phyloP scores from a whole-genome alignment of 2,329 filamentous ascomycete genomes.

The Massarina eburnea region DNA sequence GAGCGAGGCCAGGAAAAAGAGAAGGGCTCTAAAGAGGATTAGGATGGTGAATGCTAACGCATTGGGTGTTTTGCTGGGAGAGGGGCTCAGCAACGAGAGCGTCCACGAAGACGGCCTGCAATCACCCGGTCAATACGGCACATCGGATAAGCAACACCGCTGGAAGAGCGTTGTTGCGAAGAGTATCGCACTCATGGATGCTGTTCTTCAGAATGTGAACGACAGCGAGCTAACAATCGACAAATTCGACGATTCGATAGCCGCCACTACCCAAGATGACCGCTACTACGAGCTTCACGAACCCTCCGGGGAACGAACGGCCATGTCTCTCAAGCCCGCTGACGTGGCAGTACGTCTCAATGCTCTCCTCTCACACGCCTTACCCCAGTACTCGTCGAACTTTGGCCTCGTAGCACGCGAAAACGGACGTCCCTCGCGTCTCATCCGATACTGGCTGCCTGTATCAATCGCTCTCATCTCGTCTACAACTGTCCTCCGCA shows the following conservation, averaged over 20 bases:
- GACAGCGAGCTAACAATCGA: slow-evolving; percentile 58
- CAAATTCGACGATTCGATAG: slow-evolving; percentile 59
- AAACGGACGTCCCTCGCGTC: slow-evolving; percentile 73
- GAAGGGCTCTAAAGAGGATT: slow-evolving; percentile 68
- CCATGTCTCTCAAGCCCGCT: slow-evolving; percentile 44
- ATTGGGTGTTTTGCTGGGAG: slow-evolving; percentile 82
- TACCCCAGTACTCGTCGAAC: slow-evolving; percentile 66
- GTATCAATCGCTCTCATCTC: slow-evolving; percentile 68
- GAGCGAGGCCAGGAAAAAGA: slow-evolving; percentile 74
- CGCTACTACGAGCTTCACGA: slow-evolving; percentile 49
- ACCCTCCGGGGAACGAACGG: slow-evolving; percentile 36
- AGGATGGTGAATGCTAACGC: slow-evolving; percentile 82
- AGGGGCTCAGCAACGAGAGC: slow-evolving; percentile 68
- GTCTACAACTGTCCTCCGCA: slow-evolving; percentile 80
- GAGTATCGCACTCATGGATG: slow-evolving; percentile 83
- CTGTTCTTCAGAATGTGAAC: slow-evolving; percentile 73
- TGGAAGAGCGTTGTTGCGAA: slow-evolving; percentile 78
- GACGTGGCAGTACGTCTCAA: slow-evolving; percentile 69
- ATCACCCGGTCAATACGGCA: slow-evolving; percentile 44
- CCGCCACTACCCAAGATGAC: slow-evolving; percentile 57
- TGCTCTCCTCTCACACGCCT: slow-evolving; percentile 65
- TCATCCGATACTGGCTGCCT: slow-evolving; percentile 89
- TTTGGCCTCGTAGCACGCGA: slow-evolving; percentile 59
- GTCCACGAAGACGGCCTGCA: slow-evolving; percentile 60
- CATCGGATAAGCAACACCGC: slow-evolving; percentile 52